phyloP scores from a whole-genome alignment of 805 yeast genomes.

The Metschnikowia hibisci region DNA sequence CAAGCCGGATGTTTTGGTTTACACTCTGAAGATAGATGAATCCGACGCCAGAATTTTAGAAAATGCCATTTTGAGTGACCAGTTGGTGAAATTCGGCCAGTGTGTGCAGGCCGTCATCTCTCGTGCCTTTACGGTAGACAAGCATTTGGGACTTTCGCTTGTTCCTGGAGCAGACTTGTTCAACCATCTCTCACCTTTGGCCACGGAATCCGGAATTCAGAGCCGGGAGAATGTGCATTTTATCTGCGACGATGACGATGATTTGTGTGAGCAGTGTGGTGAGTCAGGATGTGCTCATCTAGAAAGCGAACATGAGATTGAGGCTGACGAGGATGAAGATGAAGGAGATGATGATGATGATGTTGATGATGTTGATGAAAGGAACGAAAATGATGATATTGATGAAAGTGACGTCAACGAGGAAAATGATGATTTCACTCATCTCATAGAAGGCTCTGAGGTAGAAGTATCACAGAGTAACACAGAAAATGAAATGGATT shows the following conservation, averaged over 20 bases:
- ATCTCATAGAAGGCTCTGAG: slow-evolving; percentile 9
- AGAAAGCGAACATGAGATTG: slow-evolving; percentile 9
- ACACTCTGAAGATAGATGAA: not conserved
- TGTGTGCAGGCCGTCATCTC: slow-evolving; percentile 62
- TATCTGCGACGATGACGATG: slow-evolving; percentile 22
- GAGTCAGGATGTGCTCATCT: slow-evolving; percentile 17
- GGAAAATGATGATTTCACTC: slow-evolving; percentile 8
- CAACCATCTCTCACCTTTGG: slow-evolving; percentile 55
- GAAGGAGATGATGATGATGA: slow-evolving; percentile 10
- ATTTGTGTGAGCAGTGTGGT: slow-evolving; percentile 17
- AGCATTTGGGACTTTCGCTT: slow-evolving; percentile 65
- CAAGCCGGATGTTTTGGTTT: slow-evolving; percentile 36
- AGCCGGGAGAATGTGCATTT: slow-evolving; percentile 47
- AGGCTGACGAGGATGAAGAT: slow-evolving; percentile 13
- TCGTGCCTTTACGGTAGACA: slow-evolving; percentile 79
- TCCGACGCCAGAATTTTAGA: not conserved
- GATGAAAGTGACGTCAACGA: slow-evolving; percentile 1
- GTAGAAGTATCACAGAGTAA: slow-evolving; percentile 11
- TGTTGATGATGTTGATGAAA: slow-evolving; percentile 4
- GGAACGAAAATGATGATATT: slow-evolving; percentile 9
- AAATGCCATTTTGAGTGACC: slow-evolving; percentile 9
- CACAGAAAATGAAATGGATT: slow-evolving; percentile 24
- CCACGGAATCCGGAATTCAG: slow-evolving; percentile 11
- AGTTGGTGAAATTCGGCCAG: slow-evolving; percentile 50
- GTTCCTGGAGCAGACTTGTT: slow-evolving; percentile 92